These are phyloP conservation scores for Chytriomyces sp. DNA, from an alignment of 192 early-diverging fungal genomes.

Conservation along the genomic window DNA sequence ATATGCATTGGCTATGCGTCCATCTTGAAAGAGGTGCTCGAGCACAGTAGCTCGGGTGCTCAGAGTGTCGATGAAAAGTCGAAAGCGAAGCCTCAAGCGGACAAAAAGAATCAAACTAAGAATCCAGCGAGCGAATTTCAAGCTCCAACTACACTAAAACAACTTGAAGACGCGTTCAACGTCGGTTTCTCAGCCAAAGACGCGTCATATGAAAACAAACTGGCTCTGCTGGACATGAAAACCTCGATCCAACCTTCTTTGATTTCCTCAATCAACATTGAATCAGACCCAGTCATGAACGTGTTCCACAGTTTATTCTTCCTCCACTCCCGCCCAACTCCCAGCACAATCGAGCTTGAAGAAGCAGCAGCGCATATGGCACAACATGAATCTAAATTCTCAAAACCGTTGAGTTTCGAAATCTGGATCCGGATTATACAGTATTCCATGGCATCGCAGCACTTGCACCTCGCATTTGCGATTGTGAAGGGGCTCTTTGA, in stretches of 20 bases:
- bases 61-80: not conserved
- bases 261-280: not conserved
- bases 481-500: slow-evolving; percentile 5
- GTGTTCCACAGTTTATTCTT: slow-evolving; percentile 9
- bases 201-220: slow-evolving; percentile 22
- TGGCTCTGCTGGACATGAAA: slow-evolving; percentile 25
- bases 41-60: not conserved
- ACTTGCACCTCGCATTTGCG: slow-evolving; percentile 19
- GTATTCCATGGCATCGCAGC: slow-evolving; percentile 8
- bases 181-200: slow-evolving; percentile 4
- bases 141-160: not conserved
- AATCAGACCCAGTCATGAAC: slow-evolving; percentile 20
- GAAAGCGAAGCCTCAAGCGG: not conserved
- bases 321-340: slow-evolving; percentile 1
- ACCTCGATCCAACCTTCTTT: slow-evolving; percentile 1
- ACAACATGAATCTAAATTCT: not conserved
- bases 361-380: slow-evolving; percentile 1
- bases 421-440: slow-evolving; percentile 24
- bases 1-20: slow-evolving; percentile 29
- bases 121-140: not conserved
- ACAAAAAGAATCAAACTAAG: slow-evolving; percentile 2
- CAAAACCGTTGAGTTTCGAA: slow-evolving; percentile 2
- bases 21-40: slow-evolving; percentile 21
- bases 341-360: slow-evolving; percentile 25
- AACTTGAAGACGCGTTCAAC: slow-evolving; percentile 23